phyloP scores from a whole-genome alignment of 164 flowering plant species.

The Macadamia integrifolia region DNA sequence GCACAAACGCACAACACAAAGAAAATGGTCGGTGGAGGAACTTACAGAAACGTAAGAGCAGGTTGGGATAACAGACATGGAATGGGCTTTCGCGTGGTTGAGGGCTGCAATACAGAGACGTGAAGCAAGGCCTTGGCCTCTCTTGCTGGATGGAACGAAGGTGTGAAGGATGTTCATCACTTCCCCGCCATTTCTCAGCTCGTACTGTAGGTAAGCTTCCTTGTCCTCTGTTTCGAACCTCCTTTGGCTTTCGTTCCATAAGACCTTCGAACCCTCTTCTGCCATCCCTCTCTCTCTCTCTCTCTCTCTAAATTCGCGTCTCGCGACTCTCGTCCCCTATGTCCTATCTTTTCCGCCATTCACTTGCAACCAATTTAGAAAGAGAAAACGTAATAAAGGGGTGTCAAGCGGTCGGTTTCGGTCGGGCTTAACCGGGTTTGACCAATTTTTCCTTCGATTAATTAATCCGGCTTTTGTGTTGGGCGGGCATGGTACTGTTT shows the following conservation, averaged over 20 bases:
- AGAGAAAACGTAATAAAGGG: too few relatives aligned
- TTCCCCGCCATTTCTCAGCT: constrained; percentile 32
- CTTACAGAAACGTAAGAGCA: constrained; percentile 87
- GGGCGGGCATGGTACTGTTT: too few relatives aligned
- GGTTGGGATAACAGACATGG: constrained; percentile 60
- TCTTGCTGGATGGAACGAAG: constrained; percentile 67
- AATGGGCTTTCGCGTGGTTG: constrained; percentile 54
- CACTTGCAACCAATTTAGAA: too few relatives aligned
- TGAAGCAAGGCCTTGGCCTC: constrained; percentile 76
- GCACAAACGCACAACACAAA: neutral
- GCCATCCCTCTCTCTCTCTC: constrained; percentile 20
- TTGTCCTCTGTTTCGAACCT: constrained; percentile 78
- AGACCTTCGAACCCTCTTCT: constrained; percentile 35
- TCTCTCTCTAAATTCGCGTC: too few relatives aligned
- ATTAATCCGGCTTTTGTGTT: too few relatives aligned
- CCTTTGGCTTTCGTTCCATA: constrained; percentile 43
- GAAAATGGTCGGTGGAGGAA: neutral
- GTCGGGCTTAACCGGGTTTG: too few relatives aligned
- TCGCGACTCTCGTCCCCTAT: too few relatives aligned
- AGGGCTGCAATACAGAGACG: constrained; percentile 69
- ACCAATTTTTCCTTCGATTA: too few relatives aligned
- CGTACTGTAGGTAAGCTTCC: constrained; percentile 58
- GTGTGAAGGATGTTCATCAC: constrained; percentile 80
- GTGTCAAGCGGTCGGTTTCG: too few relatives aligned
- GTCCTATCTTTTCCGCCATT: too few relatives aligned